Base-by-base conservation (phyloP, 441 rosid species). In the Jatropha podagrica region DNA sequence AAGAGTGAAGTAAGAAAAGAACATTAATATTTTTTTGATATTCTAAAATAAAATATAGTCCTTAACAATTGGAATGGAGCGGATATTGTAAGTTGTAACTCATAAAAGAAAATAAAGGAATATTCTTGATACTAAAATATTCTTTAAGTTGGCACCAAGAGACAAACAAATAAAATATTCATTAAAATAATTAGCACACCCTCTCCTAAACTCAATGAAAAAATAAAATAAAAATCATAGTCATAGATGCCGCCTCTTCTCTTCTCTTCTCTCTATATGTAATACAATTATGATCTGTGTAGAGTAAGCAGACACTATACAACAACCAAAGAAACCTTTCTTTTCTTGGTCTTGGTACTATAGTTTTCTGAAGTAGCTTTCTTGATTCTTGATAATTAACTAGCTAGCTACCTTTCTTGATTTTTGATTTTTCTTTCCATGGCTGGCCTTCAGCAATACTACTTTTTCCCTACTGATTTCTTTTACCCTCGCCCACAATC, bases 361-460 rank as follows among this genome's bases (percentile, higher is more conserved):
- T 52, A 52, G 51, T 11, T 4, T 0, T 32, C 32, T 32, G 32
- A 54, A 54, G 3, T 56, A 56, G 26, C 27, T 56, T 56, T 56
- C 61, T 56, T 20, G 27, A 56, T 2, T 49, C 54, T 7, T 49
- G 54, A 42, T 42, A 42, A 23, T 23, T 23, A 23, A 2, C 32
- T 32, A 32, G 32, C 32, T 32, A 32, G 46, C 56, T 52, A 13
- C n/a, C 5, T 52, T 15, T 52, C 55, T 12, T 12, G 5, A 15
- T 55, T 55, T 26, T 55, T 55, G 59, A 55, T 55, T 18, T 18
- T 55, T 52, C 5, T 5, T 20, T 44, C 54, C 27, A 66, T 66
- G 69, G 69, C 69, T 42, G 55, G 69, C 14, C 54, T 65, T 41
- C 69, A 65, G 42, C 69, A 65, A 8, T 65, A 42, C 52, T 65